phyloP scores from a whole-genome alignment of 371 early-diverging fungal species.

The Vittaforma corneae region DNA sequence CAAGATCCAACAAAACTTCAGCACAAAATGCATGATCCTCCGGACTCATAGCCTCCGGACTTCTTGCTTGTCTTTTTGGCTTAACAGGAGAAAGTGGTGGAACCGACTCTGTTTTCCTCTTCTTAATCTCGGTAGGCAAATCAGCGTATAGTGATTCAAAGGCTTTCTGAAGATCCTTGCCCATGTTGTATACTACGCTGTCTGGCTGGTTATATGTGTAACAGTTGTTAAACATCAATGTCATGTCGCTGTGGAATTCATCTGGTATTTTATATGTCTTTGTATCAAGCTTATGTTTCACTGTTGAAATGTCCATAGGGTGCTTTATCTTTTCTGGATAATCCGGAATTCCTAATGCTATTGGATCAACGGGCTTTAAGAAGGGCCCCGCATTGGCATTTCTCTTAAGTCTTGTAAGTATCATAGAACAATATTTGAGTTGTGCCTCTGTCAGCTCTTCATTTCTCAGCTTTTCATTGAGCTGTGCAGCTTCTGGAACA shows the following conservation, averaged over 20 bases:
- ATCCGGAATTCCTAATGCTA: conserved; percentile 75
- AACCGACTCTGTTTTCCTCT: conserved; percentile 24
- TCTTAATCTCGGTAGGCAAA: conserved; percentile 25
- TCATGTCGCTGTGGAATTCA: conserved; percentile 64
- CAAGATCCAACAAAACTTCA: conserved; percentile 46
- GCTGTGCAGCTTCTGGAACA: too few relatives aligned
- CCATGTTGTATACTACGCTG: conserved; percentile 50
- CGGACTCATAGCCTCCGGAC: conserved; percentile 34
- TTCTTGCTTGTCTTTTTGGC: conserved; percentile 12
- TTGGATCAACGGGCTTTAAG: conserved; percentile 79
- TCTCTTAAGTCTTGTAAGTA: conserved; percentile 50
- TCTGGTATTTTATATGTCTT: conserved; percentile 59
- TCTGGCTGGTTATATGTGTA: conserved; percentile 55
- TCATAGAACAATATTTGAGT: neutral
- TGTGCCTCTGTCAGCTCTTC: neutral
- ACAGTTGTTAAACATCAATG: conserved; percentile 62
- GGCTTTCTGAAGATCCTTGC: conserved; percentile 42
- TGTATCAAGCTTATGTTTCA: conserved; percentile 68
- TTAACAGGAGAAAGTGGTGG: neutral
- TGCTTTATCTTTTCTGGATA: conserved; percentile 76
- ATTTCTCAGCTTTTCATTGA: too few relatives aligned
- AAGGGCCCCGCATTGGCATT: conserved; percentile 63
- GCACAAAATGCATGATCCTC: conserved; percentile 49
- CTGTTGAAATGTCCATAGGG: conserved; percentile 92
- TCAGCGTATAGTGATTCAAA: conserved; percentile 42